phyloP scores from a whole-genome alignment of 441 rosid genomes.

The Adansonia gregorii region DNA sequence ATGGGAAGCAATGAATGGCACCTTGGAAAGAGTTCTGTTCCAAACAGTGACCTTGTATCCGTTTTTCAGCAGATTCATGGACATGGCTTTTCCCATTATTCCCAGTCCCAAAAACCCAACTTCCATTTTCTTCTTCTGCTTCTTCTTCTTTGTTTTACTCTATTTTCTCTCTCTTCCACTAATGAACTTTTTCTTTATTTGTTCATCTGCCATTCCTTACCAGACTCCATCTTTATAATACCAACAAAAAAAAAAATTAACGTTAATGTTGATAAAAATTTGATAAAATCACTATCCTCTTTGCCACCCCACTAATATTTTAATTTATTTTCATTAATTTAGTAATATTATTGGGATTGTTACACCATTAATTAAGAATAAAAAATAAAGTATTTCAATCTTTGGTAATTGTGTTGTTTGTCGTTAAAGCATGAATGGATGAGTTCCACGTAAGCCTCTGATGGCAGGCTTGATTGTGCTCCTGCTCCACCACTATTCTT shows the following conservation, averaged over 20 bases:
- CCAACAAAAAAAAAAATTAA: background rate
- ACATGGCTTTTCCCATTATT: constrained; percentile 97
- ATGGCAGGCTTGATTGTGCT: background rate
- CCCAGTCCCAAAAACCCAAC: constrained; percentile 93
- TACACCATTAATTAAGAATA: background rate
- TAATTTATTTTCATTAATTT: background rate
- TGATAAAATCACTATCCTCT: background rate
- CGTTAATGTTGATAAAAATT: background rate
- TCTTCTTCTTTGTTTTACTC: background rate
- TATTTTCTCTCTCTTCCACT: constrained; percentile 19
- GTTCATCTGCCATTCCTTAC: background rate
- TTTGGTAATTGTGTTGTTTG: background rate
- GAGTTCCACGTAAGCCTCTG: constrained; percentile 34
- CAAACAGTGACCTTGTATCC: constrained; percentile 94
- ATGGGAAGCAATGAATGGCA: constrained; percentile 17
- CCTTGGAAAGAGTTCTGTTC: constrained; percentile 97
- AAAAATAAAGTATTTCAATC: background rate
- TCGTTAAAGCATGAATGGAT: constrained; percentile 25
- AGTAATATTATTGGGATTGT: background rate
- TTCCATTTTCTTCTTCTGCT: constrained; percentile 57
- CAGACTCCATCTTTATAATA: constrained; percentile 4
- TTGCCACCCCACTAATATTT: constrained; percentile 5
- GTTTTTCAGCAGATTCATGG: constrained; percentile 71
- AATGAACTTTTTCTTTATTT: background rate
- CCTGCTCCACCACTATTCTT: constrained; percentile 11